Percentiles rank a stretch among this genome's conserved stretches.
Conservation (phyloP, 768 basidiomycete genomes). For the Pholiota conissans region DNA sequence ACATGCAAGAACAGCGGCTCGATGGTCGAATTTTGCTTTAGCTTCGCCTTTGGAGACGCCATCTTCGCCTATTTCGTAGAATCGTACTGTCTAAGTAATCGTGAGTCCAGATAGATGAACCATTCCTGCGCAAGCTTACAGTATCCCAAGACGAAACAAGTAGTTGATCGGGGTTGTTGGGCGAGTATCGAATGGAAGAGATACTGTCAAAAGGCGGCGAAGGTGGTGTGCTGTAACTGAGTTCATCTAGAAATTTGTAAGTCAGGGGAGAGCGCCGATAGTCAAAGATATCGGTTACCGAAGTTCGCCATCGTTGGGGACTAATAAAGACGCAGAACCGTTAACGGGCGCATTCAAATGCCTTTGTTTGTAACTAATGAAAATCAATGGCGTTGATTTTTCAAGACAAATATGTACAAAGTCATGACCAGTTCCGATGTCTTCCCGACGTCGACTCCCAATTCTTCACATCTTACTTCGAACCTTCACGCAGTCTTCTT, state of each 20-base stretch:
- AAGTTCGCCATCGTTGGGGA: too few species aligned
- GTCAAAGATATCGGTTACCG: too few species aligned
- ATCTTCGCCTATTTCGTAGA: slow-evolving; percentile 60
- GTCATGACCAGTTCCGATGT: too few species aligned
- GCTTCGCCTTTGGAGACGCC: slow-evolving; percentile 62
- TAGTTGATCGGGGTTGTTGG: slow-evolving; percentile 73
- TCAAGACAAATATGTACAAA: too few species aligned
- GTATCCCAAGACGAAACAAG: slow-evolving; percentile 93
- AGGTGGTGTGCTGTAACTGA: slow-evolving; percentile 26
- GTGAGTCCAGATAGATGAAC: not conserved
- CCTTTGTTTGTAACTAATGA: too few species aligned
- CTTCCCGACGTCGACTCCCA: too few species aligned
- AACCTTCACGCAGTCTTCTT: too few species aligned
- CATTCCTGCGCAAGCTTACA: slow-evolving; percentile 32
- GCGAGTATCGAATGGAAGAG: slow-evolving; percentile 79
- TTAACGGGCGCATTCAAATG: too few species aligned
- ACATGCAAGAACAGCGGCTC: slow-evolving; percentile 86
- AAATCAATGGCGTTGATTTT: too few species aligned
- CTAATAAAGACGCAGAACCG: too few species aligned
- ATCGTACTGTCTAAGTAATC: slow-evolving; percentile 34
- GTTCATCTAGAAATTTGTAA: slow-evolving; percentile 22
- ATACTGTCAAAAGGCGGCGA: slow-evolving; percentile 87
- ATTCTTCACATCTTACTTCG: too few species aligned
- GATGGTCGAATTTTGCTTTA: slow-evolving; percentile 83
- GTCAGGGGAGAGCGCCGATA: too few species aligned